Percentiles rank a stretch among this genome's conserved stretches.
Conservation (phyloP, 169 alveolate genomes). For the Cryptosporidium tyzzeri region DNA sequence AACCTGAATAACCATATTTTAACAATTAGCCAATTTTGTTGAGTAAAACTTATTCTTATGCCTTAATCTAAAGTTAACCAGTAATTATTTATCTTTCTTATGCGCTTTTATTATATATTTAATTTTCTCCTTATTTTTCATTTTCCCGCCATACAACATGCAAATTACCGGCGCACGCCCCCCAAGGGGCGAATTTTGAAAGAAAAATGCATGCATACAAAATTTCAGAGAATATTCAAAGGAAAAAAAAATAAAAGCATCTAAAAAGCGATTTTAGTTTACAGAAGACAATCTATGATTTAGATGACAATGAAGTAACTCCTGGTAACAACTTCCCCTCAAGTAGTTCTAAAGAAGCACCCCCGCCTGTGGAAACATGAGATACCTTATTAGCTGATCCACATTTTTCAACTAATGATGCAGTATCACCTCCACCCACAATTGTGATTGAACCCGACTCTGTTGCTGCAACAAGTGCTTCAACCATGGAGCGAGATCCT, state of each 20-base stretch:
- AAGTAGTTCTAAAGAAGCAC: conserved; percentile 97
- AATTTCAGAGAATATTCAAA: not conserved
- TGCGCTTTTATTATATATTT: not conserved
- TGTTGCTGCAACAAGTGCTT: conserved; percentile 92
- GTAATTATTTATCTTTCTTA: too few species aligned
- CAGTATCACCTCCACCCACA: conserved; percentile 97
- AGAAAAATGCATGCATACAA: not conserved
- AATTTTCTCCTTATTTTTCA: not conserved
- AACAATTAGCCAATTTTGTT: too few species aligned
- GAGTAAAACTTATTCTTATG: too few species aligned
- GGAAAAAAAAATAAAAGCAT: not conserved
- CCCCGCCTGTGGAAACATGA: conserved; percentile 99
- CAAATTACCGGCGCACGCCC: not conserved
- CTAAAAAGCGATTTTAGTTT: not conserved
- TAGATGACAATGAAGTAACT: conserved; percentile 89
- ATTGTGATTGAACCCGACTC: conserved; percentile 92
- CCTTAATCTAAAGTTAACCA: not conserved
- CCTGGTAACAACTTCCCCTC: conserved; percentile 99
- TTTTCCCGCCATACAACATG: not conserved
- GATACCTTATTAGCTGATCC: conserved; percentile 89
- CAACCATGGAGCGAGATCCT: conserved; percentile 90
- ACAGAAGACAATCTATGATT: conserved; percentile 2
- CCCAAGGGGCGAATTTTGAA: not conserved
- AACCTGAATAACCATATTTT: not conserved
- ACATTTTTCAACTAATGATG: conserved; percentile 89